Conservation (phyloP, 768 basidiomycete species). For the Amanita phalloides region DNA sequence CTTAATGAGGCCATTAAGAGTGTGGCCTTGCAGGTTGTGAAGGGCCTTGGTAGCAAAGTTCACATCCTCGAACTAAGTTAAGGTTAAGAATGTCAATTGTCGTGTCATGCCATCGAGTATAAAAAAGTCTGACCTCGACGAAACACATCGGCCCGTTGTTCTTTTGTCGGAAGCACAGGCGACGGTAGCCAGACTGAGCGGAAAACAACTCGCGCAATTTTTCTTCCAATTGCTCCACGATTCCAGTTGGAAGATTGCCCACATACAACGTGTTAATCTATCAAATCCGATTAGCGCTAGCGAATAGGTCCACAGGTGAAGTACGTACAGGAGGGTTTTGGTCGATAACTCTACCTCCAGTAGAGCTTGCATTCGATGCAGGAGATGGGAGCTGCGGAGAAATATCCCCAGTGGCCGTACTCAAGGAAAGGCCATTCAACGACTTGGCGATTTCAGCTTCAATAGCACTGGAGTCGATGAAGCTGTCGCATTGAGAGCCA, state of each 20-base stretch:
- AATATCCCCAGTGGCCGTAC: slow-evolving; percentile 39
- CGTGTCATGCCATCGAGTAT: slow-evolving; percentile 50
- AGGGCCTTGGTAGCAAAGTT: slow-evolving; percentile 77
- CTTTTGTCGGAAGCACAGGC: slow-evolving; percentile 92
- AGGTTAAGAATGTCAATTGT: background rate
- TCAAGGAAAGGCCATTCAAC: slow-evolving; percentile 40
- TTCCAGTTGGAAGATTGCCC: slow-evolving; percentile 85
- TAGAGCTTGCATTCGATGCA: slow-evolving; percentile 48
- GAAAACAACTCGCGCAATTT: slow-evolving; percentile 76
- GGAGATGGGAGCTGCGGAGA: slow-evolving; percentile 77
- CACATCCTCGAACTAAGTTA: slow-evolving; percentile 79
- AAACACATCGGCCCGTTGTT: slow-evolving; percentile 99
- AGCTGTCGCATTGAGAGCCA: slow-evolving; percentile 14
- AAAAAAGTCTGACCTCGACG: slow-evolving; percentile 61
- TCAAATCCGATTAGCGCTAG: background rate
- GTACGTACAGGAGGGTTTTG: slow-evolving; percentile 84
- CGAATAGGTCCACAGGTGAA: slow-evolving; percentile 4
- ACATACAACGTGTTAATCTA: slow-evolving; percentile 98
- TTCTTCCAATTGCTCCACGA: slow-evolving; percentile 77
- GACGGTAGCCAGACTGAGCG: slow-evolving; percentile 73
- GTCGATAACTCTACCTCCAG: slow-evolving; percentile 47
- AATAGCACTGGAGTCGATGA: slow-evolving; percentile 9
- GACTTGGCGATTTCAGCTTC: slow-evolving; percentile 26
- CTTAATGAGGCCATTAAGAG: slow-evolving; percentile 86
- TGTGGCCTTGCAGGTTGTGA: slow-evolving; percentile 83